Base-by-base conservation (phyloP, 1,284 basidiomycete species). In the Cryptococcus deneoformans region DNA sequence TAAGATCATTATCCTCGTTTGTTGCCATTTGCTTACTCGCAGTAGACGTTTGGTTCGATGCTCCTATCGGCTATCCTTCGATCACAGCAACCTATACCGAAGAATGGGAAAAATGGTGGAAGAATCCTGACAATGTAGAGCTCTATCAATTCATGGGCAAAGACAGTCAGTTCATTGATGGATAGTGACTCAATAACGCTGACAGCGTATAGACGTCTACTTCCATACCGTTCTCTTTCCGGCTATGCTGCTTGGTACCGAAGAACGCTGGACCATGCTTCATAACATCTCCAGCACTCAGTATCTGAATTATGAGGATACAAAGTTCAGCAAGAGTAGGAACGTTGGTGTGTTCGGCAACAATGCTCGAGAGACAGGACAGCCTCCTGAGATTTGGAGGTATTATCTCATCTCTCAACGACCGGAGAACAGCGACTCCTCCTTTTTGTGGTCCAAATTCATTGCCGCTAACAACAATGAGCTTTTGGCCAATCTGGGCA, bases 121-220 rank as follows among this genome's bases (percentile, higher is more conserved):
- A 91, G 75, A 90, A 95, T 74, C 90, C 90, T 5, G 82, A 92
- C 66, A 84, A 98, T 68, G 94, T 99, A 64, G 83, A 86, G 66
- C 81, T 99, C 53, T 97, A 92, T 80, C 96, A 99, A 77, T 99
- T 99, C 82, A 99, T 99, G 96, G 92, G 92, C 71, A 95, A 95
- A 78, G 92, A 95, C 76, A 95, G 76, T 77, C 54, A 66, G 76
- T 72, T 12, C 10, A 34, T 46, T n/a, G 36, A 16, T 34, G 45
- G 24, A 34, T 44, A 12, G 3, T 12, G 38, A 24, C 46, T 52
- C 34, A 59, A 39, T 14, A 20, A n/a, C n/a, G n/a, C 38, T 59
- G 43, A 52, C 50, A n/a, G 46, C 29, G 24, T 8, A 7, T 45
- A 79, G 77, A 97, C 67, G 91, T 94, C 56, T 96, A 95, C 75